Evolutionary conservation across 2,329 filamentous ascomycete genomes (phyloP).

Genomic region (Cladosporium austrohemisphaericum): DNA sequence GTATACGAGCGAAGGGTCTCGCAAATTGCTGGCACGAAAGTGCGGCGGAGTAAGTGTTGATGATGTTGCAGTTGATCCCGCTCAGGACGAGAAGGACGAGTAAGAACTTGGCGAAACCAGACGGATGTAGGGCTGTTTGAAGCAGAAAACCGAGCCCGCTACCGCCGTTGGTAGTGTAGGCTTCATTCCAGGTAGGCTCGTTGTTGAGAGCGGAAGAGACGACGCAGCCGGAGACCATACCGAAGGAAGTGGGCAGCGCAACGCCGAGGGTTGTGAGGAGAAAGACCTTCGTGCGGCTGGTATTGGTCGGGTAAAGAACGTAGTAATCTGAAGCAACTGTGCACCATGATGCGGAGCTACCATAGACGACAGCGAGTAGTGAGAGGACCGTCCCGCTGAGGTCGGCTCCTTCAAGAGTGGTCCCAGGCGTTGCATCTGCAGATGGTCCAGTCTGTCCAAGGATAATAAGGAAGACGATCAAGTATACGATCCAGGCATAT

Average conservation of each 20-base stretch:
- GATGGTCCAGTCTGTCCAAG: conserved; percentile 42
- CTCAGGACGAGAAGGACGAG: conserved; percentile 37
- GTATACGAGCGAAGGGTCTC: conserved; percentile 49
- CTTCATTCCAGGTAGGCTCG: conserved; percentile 39
- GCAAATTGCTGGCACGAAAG: conserved; percentile 47
- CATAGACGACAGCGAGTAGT: conserved; percentile 37
- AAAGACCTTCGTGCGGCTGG: conserved; percentile 39
- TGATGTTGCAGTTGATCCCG: conserved; percentile 39
- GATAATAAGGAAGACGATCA: conserved; percentile 48
- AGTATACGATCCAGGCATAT: conserved; percentile 48
- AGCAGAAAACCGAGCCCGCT: conserved; percentile 45
- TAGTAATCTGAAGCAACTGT: conserved; percentile 44
- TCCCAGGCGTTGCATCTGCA: conserved; percentile 21
- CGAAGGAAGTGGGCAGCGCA: conserved; percentile 41
- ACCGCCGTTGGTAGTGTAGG: conserved; percentile 40
- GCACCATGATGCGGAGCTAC: conserved; percentile 39
- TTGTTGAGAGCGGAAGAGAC: conserved; percentile 34
- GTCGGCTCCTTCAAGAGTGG: conserved; percentile 28
- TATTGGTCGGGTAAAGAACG: conserved; percentile 40
- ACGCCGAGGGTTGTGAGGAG: conserved; percentile 42
- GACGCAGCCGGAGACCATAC: conserved; percentile 42
- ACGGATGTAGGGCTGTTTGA: conserved; percentile 43
- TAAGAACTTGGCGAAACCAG: conserved; percentile 48
- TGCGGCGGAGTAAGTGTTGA: conserved; percentile 42
- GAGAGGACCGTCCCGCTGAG: conserved; percentile 29